These are phyloP conservation scores for Magnolia changhungtana DNA, from an alignment of 164 flowering plant species.

Conservation along the genomic window DNA sequence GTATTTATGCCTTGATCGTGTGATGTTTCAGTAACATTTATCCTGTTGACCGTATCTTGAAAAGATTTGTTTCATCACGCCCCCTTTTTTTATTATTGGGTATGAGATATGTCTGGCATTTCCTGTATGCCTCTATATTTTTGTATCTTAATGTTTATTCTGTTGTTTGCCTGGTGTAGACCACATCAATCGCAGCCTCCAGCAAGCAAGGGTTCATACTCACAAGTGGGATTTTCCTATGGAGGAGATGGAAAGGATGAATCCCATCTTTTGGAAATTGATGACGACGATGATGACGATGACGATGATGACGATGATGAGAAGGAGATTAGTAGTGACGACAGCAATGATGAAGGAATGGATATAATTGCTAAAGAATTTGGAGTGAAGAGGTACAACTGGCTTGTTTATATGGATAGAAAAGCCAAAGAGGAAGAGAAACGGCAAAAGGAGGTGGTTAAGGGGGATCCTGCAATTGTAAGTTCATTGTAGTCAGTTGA, in stretches of 20 bases:
- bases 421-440: conserved; percentile 93
- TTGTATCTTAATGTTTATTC: background rate
- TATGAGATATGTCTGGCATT: too few species aligned
- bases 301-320: conserved; percentile 82
- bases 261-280: conserved; percentile 48
- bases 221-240: conserved; percentile 96
- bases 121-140: too few species aligned
- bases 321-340: conserved; percentile 88
- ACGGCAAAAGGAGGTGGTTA: conserved; percentile 86
- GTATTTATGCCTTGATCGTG: background rate
- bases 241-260: conserved; percentile 78
- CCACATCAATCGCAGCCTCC: conserved; percentile 57
- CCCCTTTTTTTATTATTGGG: too few species aligned
- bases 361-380: conserved; percentile 91
- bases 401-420: conserved; percentile 97
- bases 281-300: conserved; percentile 70
- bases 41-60: background rate
- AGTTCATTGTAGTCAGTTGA: conserved; percentile 20
- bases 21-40: background rate
- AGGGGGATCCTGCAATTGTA: conserved; percentile 98
- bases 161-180: conserved; percentile 28
- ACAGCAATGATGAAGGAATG: conserved; percentile 94
- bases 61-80: background rate
- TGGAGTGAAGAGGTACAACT: conserved; percentile 92
- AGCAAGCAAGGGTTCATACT: conserved; percentile 83